Evolutionary conservation across 768 basidiomycete species (phyloP).

Genomic region (Russula ochroleuca): DNA sequence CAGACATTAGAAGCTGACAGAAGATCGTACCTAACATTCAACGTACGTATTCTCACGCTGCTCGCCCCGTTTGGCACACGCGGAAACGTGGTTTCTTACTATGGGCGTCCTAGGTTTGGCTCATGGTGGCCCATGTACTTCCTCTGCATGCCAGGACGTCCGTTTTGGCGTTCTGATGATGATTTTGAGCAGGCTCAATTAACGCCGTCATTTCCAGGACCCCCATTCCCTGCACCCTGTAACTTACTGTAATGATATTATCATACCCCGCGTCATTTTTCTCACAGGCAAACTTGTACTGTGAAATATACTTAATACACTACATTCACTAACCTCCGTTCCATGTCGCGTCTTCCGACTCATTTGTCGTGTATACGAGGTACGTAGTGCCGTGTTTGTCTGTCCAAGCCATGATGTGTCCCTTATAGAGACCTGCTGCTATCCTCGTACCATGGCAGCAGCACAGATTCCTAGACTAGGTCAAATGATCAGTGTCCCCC

Average conservation of each 20-base stretch:
- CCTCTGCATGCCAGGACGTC: conserved; percentile 25
- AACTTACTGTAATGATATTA: too few species aligned
- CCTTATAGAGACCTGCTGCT: conserved; percentile 14
- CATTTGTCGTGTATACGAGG: background rate
- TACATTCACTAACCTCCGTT: background rate
- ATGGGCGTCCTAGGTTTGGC: conserved; percentile 23
- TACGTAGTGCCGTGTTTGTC: background rate
- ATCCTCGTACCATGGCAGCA: conserved; percentile 6
- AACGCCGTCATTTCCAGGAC: too few species aligned
- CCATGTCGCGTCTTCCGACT: background rate
- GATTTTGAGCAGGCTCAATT: too few species aligned
- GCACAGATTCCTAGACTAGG: conserved; percentile 1
- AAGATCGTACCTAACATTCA: conserved; percentile 28
- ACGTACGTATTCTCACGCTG: conserved; percentile 25
- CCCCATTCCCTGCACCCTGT: too few species aligned
- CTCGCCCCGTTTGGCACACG: background rate
- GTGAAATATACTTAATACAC: background rate
- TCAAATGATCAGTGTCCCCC: too few species aligned
- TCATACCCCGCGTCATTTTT: too few species aligned
- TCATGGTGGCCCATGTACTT: conserved; percentile 25
- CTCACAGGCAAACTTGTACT: background rate
- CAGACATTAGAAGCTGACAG: conserved; percentile 25
- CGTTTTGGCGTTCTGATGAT: conserved; percentile 25
- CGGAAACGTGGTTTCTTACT: conserved; percentile 18
- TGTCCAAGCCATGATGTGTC: background rate